phyloP scores from a whole-genome alignment of 257 asterid genomes.

The Prunella vulgaris region DNA sequence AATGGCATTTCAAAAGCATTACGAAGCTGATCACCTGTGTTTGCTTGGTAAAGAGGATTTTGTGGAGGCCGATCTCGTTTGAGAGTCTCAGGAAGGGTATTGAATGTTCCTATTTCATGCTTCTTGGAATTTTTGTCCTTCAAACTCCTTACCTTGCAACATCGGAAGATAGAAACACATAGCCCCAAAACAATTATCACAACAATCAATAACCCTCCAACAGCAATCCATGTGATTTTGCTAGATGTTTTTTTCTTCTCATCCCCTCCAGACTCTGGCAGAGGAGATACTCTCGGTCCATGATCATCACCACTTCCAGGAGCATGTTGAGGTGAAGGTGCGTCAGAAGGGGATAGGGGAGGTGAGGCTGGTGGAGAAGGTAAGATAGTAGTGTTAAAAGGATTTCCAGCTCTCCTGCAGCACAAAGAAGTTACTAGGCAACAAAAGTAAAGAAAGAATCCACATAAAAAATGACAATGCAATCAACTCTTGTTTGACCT shows the following conservation, averaged over 20 bases:
- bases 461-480: neutral
- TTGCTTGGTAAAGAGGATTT: conserved; percentile 36
- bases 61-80: conserved; percentile 30
- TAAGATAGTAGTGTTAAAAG: conserved; percentile 72
- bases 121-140: conserved; percentile 27
- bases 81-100: conserved; percentile 26
- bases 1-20: neutral
- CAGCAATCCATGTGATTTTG: conserved; percentile 40
- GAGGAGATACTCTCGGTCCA: conserved; percentile 36
- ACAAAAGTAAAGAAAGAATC: neutral
- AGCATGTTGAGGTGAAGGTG: conserved; percentile 43
- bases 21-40: conserved; percentile 36
- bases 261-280: conserved; percentile 31
- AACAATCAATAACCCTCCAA: conserved; percentile 46
- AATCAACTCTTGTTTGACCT: conserved; percentile 42
- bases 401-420: conserved; percentile 78
- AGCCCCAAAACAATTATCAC: conserved; percentile 39
- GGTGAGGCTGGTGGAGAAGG: conserved; percentile 67
- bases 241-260: conserved; percentile 29
- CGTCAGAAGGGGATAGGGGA: conserved; percentile 50
- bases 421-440: conserved; percentile 8
- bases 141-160: conserved; percentile 37
- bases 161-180: conserved; percentile 42
- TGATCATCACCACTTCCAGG: conserved; percentile 27
- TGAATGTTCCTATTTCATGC: conserved; percentile 28